These are phyloP conservation scores for Pestalotiopsis sp. DNA, from an alignment of 2,329 filamentous ascomycete genomes.

Conservation along the genomic window DNA sequence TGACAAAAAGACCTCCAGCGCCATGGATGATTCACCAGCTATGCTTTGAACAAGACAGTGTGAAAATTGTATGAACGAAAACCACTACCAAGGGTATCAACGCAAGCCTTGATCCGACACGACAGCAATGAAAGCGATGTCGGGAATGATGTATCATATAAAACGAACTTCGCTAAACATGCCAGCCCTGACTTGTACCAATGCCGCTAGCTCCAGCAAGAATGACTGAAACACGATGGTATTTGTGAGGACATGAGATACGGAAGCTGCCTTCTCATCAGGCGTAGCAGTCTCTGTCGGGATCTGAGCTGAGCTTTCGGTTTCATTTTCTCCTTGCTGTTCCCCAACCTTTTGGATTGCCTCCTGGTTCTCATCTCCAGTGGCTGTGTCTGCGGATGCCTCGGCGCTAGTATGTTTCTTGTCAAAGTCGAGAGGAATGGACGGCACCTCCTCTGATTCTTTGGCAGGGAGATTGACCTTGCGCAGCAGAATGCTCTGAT, in stretches of 20 bases:
- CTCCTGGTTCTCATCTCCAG: slow-evolving; percentile 13
- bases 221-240: slow-evolving; percentile 80
- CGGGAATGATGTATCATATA: slow-evolving; percentile 30
- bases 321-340: slow-evolving; percentile 20
- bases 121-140: slow-evolving; percentile 7
- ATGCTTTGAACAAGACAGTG: background rate
- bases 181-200: slow-evolving; percentile 74
- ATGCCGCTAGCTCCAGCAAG: slow-evolving; percentile 73
- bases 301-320: slow-evolving; percentile 21
- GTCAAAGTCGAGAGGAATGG: slow-evolving; percentile 51
- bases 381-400: slow-evolving; percentile 24
- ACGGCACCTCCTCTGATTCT: slow-evolving; percentile 34
- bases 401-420: slow-evolving; percentile 28
- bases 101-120: background rate
- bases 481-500: slow-evolving; percentile 62
- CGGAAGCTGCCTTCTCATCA: slow-evolving; percentile 57
- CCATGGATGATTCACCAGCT: background rate
- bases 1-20: background rate
- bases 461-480: slow-evolving; percentile 52
- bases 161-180: slow-evolving; percentile 78
- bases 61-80: background rate
- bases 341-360: slow-evolving; percentile 22
- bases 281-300: slow-evolving; percentile 24
- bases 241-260: slow-evolving; percentile 81
- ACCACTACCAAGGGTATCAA: background rate